Evolutionary conservation across 2,329 filamentous ascomycete genomes (phyloP).

Genomic region (Alternaria gaisen): DNA sequence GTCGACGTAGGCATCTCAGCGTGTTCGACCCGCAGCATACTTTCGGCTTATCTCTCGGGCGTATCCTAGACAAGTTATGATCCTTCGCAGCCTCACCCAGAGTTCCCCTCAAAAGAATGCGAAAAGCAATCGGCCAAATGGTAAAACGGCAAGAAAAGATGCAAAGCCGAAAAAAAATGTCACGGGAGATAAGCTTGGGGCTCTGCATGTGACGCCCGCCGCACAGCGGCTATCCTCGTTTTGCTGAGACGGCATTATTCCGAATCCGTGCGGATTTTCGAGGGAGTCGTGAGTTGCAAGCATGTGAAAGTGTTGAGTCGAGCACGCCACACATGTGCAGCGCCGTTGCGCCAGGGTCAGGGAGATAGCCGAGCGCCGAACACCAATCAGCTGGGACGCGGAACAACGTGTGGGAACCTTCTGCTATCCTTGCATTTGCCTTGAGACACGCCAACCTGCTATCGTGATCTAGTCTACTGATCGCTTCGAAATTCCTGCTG

Average conservation of each 20-base stretch:
- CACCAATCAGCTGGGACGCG: slow-evolving; percentile 19
- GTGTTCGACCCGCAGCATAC: slow-evolving; percentile 18
- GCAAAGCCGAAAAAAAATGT: not conserved
- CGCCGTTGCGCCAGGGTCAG: slow-evolving; percentile 25
- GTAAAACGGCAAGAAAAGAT: not conserved
- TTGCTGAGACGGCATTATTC: slow-evolving; percentile 22
- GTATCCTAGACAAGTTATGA: not conserved
- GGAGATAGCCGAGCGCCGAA: slow-evolving; percentile 17
- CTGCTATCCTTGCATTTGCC: not conserved
- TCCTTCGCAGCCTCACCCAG: not conserved
- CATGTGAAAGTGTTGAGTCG: slow-evolving; percentile 37
- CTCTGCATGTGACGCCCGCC: slow-evolving; percentile 8
- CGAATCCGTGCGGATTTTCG: slow-evolving; percentile 17
- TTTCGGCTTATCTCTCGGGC: slow-evolving; percentile 23
- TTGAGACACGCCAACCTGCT: not conserved
- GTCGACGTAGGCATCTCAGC: slow-evolving; percentile 6
- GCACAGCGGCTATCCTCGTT: slow-evolving; percentile 24
- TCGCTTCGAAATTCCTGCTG: not conserved
- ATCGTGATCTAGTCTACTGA: not conserved
- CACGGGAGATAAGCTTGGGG: slow-evolving; percentile 2
- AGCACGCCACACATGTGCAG: slow-evolving; percentile 4
- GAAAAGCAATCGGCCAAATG: slow-evolving; percentile 8
- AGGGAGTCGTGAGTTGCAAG: slow-evolving; percentile 11
- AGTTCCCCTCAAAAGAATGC: not conserved
- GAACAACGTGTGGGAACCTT: slow-evolving; percentile 6